These are phyloP conservation scores for Cocos nucifera DNA, from an alignment of 176 grass and related monocot genomes.

Conservation along the genomic window DNA sequence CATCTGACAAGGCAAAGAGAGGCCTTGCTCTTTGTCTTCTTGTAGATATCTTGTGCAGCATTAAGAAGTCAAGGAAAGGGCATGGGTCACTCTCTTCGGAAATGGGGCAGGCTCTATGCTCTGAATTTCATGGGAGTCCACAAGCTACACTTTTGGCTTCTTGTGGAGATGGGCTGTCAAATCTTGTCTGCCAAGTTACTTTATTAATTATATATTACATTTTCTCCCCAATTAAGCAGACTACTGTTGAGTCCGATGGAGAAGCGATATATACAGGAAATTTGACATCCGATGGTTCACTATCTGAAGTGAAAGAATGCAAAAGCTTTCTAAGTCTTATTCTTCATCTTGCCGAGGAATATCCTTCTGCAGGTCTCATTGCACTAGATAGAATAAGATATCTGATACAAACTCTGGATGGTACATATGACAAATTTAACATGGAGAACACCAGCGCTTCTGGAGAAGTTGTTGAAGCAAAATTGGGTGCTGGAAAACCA, in stretches of 20 bases:
- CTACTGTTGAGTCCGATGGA: slow-evolving; percentile 10
- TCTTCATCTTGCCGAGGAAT: slow-evolving; percentile 45
- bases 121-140: slow-evolving; percentile 22
- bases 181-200: slow-evolving; percentile 27
- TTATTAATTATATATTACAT: slow-evolving; percentile 33
- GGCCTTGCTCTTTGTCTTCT: slow-evolving; percentile 39
- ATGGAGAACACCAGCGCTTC: not conserved
- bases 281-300: not conserved
- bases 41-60: slow-evolving; percentile 42
- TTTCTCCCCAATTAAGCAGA: slow-evolving; percentile 31
- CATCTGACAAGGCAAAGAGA: slow-evolving; percentile 34
- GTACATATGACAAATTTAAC: slow-evolving; percentile 19
- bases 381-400: slow-evolving; percentile 47
- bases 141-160: slow-evolving; percentile 15
- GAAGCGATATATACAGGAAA: slow-evolving; percentile 10
- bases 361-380: slow-evolving; percentile 42
- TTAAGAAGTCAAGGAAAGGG: slow-evolving; percentile 26
- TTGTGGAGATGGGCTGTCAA: slow-evolving; percentile 26
- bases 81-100: slow-evolving; percentile 4
- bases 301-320: slow-evolving; percentile 21
- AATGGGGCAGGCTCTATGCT: slow-evolving; percentile 11
- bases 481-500: slow-evolving; percentile 11
- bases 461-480: slow-evolving; percentile 15
- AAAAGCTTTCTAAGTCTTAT: slow-evolving; percentile 39
- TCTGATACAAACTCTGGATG: slow-evolving; percentile 37